Conservation (phyloP, 2,329 filamentous ascomycete species). For the Lachnellula cervina region DNA sequence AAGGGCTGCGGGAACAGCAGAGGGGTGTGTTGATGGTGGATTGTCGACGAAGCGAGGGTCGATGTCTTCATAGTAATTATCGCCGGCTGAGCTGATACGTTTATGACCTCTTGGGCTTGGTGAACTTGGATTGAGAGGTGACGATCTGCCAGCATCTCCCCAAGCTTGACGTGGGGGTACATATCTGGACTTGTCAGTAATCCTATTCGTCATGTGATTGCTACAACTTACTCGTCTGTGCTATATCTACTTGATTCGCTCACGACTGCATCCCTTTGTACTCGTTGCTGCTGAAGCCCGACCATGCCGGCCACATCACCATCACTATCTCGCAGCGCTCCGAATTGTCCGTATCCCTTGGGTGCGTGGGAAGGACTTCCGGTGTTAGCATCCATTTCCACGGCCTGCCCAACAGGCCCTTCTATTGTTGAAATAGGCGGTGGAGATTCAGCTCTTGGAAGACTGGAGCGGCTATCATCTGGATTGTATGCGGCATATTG, state of each 20-base stretch:
- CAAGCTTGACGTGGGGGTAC: conserved; percentile 53
- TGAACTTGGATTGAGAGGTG: conserved; percentile 38
- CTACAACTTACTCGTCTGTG: conserved; percentile 62
- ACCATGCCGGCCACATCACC: conserved; percentile 71
- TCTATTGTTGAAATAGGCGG: conserved; percentile 51
- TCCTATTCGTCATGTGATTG: background rate
- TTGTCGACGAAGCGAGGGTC: conserved; percentile 75
- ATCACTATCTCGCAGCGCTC: conserved; percentile 57
- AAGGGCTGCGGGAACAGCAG: conserved; percentile 30
- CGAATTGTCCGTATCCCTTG: conserved; percentile 42
- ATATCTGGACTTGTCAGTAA: conserved; percentile 35
- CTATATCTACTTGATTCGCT: conserved; percentile 71
- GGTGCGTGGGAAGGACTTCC: conserved; percentile 43
- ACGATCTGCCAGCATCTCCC: conserved; percentile 44
- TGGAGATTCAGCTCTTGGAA: conserved; percentile 59
- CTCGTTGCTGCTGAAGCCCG: conserved; percentile 57
- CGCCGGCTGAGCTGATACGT: conserved; percentile 22
- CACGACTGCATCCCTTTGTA: conserved; percentile 44
- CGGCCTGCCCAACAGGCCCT: conserved; percentile 53
- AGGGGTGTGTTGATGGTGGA: conserved; percentile 18
- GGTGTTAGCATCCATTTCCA: conserved; percentile 77
- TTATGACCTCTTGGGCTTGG: conserved; percentile 29
- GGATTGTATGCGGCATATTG: conserved; percentile 27
- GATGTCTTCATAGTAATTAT: conserved; percentile 84
- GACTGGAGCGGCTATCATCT: conserved; percentile 27